Conservation (phyloP, 345 rosid species). For the Hypericum androsaemum region DNA sequence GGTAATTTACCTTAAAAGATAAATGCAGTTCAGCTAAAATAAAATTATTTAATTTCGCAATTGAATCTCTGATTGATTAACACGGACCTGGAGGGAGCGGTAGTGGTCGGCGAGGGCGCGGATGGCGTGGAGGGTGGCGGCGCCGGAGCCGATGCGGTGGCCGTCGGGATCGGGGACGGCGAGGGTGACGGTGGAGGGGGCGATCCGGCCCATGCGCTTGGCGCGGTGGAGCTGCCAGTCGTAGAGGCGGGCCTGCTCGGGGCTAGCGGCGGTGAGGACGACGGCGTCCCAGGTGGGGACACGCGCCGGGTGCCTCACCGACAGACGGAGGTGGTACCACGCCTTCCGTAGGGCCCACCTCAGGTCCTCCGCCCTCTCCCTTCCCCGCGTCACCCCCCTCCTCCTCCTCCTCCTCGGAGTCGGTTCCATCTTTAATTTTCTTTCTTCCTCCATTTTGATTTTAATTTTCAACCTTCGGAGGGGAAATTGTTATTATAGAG, state of each 20-base stretch:
- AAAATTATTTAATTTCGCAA: too few species aligned
- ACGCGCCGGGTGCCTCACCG: constrained; percentile 77
- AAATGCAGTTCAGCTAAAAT: too few species aligned
- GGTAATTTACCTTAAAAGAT: too few species aligned
- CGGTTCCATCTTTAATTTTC: constrained; percentile 9
- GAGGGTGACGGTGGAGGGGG: constrained; percentile 66
- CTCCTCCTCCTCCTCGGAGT: constrained; percentile 7
- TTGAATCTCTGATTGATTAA: too few species aligned
- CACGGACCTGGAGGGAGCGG: constrained; percentile 14
- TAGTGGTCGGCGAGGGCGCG: constrained; percentile 56
- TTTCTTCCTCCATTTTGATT: too few species aligned
- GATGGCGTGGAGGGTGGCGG: constrained; percentile 90
- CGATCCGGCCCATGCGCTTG: constrained; percentile 72
- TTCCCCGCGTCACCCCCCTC: constrained; percentile 15
- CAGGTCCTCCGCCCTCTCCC: constrained; percentile 46
- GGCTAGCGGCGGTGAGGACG: constrained; percentile 94
- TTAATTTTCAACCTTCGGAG: too few species aligned
- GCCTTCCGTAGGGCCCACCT: constrained; percentile 61
- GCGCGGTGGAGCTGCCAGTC: constrained; percentile 89
- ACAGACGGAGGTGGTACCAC: constrained; percentile 86
- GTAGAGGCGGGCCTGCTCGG: constrained; percentile 84
- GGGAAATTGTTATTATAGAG: too few species aligned
- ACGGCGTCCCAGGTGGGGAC: constrained; percentile 97
- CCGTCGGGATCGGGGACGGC: constrained; percentile 90
- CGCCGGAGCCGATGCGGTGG: constrained; percentile 91